Conservation (phyloP, 495 filamentous ascomycete genomes). For the Gamarada debralockiae region DNA sequence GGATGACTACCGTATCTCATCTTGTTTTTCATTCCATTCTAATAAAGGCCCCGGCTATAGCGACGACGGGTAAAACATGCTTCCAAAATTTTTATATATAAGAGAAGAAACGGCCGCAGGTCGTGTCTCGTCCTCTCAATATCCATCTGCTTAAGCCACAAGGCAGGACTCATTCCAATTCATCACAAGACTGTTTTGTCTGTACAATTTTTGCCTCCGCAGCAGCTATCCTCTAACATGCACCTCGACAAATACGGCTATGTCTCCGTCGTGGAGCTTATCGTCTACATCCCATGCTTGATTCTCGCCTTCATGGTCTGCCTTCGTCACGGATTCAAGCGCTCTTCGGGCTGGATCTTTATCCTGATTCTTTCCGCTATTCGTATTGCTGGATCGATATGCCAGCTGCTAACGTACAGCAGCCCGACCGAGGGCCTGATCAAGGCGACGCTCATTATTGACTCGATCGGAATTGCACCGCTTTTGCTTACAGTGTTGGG, state of each 20-base stretch:
- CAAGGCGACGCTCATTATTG: conserved; percentile 19
- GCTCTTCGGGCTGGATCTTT: conserved; percentile 24
- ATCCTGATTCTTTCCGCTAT: conserved; percentile 22
- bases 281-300: conserved; percentile 11
- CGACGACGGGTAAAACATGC: background rate
- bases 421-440: conserved; percentile 18
- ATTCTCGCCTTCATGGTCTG: conserved; percentile 13
- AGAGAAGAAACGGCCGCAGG: conserved; percentile 4
- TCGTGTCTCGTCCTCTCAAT: conserved; percentile 1
- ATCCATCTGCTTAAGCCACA: background rate
- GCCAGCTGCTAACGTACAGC: conserved; percentile 11
- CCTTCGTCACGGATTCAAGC: conserved; percentile 22
- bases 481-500: conserved; percentile 24
- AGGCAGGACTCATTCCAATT: background rate
- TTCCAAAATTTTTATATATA: background rate
- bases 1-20: background rate
- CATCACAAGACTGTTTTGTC: background rate
- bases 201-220: background rate
- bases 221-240: conserved; percentile 5
- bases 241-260: conserved; percentile 6
- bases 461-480: conserved; percentile 26
- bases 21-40: background rate
- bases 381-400: conserved; percentile 21
- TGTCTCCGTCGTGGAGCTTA: conserved; percentile 14
- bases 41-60: background rate